Base-by-base conservation (phyloP, 345 rosid genomes). In the Hirschfeldia incana region DNA sequence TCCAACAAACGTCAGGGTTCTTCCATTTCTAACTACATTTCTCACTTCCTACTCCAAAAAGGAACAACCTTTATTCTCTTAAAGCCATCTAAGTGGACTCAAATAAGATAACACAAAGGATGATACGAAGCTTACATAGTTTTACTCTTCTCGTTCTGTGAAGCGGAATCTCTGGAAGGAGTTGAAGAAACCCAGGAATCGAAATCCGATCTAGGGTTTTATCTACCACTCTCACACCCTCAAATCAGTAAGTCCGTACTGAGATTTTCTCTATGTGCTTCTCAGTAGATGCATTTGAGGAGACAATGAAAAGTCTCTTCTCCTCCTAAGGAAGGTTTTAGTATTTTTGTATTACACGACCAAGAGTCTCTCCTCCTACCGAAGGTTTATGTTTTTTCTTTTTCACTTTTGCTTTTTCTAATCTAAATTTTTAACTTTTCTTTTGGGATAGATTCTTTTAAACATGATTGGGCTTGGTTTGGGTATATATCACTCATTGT, bases 161-260 rank as follows among this genome's bases (percentile, higher is more conserved):
- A 11, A 39, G 11, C 11, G 53, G 13, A 46, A 46, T 46, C 57
- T 49, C 57, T n/a, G 21, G 17, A 49, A 13, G 17, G 57, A 49
- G 57, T 49, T 49, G 57, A 49, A n/a, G 57, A 49, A 49, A 78
- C 72, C 46, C 81, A 78, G 66, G 65, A 36, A 78, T 64, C 72
- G 11, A 64, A 58, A 12, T 77, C 33, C 36, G 71, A 77, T 77
- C 65, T 70, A 70, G 46, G 76, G 33, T 17, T 70, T 70, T 6
- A 62, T 21, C 36, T 13, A 11, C 58, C 16, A 15, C 13, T 51
- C 49, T 12, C 61, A 16, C 62, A 17, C 60, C 66, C 36, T 13
- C 37, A n/a, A 69, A 69, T 62, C 69, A 46, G 57, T 4, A 49
- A 6, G 8, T 49, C 51, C 64, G 80, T 51, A 70, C 70, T 55